These are phyloP conservation scores for Hymenoscyphus fraxineus DNA, from an alignment of 2,329 filamentous ascomycete species.

Conservation along the genomic window DNA sequence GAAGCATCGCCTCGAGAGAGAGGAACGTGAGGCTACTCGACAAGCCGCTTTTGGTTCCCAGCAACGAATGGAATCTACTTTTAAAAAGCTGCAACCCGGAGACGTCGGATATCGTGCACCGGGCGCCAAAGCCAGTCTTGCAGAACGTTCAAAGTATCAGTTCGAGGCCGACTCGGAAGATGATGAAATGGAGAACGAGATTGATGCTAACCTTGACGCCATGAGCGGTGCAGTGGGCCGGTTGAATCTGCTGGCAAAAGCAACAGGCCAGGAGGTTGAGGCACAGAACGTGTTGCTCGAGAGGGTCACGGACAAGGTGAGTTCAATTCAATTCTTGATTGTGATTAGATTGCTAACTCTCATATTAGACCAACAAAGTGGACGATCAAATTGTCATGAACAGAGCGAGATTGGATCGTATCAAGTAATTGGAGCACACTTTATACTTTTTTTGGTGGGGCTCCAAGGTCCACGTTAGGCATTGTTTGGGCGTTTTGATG, in stretches of 20 bases:
- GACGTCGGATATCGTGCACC: conserved; percentile 31
- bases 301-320: conserved; percentile 73
- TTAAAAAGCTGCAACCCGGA: conserved; percentile 41
- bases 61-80: conserved; percentile 51
- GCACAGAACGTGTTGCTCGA: conserved; percentile 75
- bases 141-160: conserved; percentile 68
- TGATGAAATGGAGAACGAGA: conserved; percentile 61
- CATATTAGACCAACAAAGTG: conserved; percentile 69
- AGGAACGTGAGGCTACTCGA: conserved; percentile 61
- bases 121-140: conserved; percentile 40
- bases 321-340: conserved; percentile 24
- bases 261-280: conserved; percentile 72
- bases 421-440: conserved; percentile 21
- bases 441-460: not conserved
- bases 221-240: conserved; percentile 60
- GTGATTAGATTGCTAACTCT: conserved; percentile 31
- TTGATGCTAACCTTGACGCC: conserved; percentile 61
- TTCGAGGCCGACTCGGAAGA: conserved; percentile 56
- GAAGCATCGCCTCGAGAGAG: conserved; percentile 62
- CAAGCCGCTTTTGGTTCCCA: conserved; percentile 49
- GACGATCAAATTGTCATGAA: conserved; percentile 80
- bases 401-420: conserved; percentile 47
- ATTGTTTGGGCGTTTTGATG: conserved; percentile 10
- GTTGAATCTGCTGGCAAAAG: conserved; percentile 69
- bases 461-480: not conserved